Conservation (phyloP, 129 eudicot species). For the Glebionis coronaria region DNA sequence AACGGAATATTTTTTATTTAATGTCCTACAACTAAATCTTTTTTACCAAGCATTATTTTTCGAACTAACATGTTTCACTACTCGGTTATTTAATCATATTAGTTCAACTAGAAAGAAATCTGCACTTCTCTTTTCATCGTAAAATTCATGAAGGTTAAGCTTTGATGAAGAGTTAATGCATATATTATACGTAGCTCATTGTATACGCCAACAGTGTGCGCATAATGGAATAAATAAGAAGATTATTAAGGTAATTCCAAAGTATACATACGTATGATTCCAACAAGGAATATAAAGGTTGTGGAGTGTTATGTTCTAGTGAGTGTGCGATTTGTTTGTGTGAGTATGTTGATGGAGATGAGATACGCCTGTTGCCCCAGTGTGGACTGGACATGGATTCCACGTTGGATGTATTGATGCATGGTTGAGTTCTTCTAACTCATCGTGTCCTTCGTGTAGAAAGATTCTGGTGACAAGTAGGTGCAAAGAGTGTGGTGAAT, state of each 20-base stretch:
- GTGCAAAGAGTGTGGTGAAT: slow-evolving; percentile 30
- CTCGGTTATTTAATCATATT: too few relatives aligned
- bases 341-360: slow-evolving; percentile 37
- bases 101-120: too few relatives aligned
- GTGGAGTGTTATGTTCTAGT: not conserved
- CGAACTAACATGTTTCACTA: too few relatives aligned
- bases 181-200: too few relatives aligned
- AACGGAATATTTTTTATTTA: slow-evolving; percentile 50
- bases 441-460: slow-evolving; percentile 34
- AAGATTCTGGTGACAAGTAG: slow-evolving; percentile 24
- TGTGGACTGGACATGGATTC: slow-evolving; percentile 48
- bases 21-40: too few relatives aligned
- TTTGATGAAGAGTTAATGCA: too few relatives aligned
- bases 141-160: too few relatives aligned
- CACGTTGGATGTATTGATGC: slow-evolving; percentile 48
- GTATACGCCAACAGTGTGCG: not conserved
- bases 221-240: slow-evolving; percentile 28
- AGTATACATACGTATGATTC: slow-evolving; percentile 12
- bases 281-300: not conserved
- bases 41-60: too few relatives aligned
- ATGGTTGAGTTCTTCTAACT: slow-evolving; percentile 41
- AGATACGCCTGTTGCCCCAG: slow-evolving; percentile 41
- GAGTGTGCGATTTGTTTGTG: slow-evolving; percentile 45
- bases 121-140: too few relatives aligned
- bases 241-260: slow-evolving; percentile 18